Evolutionary conservation across 225 moss, liverwort and hornwort species (phyloP).

Genomic region (Rhytidiadelphus loreus): DNA sequence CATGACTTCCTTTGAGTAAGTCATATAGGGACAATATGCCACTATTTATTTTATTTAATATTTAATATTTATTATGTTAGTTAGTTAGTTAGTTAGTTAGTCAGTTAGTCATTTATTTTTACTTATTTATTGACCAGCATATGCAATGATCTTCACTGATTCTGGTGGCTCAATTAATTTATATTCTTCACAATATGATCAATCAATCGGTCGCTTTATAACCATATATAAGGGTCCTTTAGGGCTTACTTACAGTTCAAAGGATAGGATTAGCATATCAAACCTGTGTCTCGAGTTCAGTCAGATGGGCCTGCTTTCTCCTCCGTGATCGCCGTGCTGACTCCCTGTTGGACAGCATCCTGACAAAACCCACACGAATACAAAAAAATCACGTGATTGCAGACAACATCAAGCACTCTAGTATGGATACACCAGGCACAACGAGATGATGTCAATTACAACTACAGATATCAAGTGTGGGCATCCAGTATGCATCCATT

Average conservation of each 20-base stretch:
- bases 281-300: conserved; percentile 87
- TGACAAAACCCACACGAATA: conserved; percentile 4
- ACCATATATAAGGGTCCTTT: not conserved
- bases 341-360: conserved; percentile 97
- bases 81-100: no score
- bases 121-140: not conserved
- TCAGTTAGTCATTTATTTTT: no score
- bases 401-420: not conserved
- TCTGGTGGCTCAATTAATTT: not conserved
- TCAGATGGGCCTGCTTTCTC: conserved; percentile 95
- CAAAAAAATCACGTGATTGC: not conserved
- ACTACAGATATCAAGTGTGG: not conserved
- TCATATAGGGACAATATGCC: not conserved
- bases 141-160: not conserved
- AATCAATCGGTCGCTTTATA: not conserved
- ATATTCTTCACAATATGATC: not conserved
- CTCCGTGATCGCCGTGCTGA: conserved; percentile 92
- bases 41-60: no score
- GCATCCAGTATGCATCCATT: not conserved
- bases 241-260: not conserved
- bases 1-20: not conserved
- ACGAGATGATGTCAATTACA: not conserved
- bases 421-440: not conserved
- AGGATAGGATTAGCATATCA: not conserved
- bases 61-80: no score